Conservation (phyloP, 2,329 filamentous ascomycete species). For the Dothistroma pini region DNA sequence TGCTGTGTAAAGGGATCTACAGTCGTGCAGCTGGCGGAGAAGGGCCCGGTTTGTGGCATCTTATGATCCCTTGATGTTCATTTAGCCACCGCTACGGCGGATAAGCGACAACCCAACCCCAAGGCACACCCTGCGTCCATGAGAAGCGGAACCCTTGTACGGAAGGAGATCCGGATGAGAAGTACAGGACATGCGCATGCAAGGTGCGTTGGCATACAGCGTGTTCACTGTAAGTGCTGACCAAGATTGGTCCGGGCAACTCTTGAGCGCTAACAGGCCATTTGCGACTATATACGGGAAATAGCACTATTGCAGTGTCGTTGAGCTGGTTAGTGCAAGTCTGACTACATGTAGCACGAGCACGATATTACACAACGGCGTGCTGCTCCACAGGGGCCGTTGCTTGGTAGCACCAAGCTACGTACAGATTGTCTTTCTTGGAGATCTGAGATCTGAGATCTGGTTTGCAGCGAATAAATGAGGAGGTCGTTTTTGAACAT, state of each 20-base stretch:
- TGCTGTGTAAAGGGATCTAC: conserved; percentile 2
- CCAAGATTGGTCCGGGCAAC: background rate
- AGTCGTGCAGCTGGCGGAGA: conserved; percentile 1
- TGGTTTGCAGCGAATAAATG: background rate
- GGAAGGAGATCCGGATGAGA: background rate
- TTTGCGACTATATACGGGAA: background rate
- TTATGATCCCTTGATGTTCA: background rate
- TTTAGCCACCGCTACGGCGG: background rate
- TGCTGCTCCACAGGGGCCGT: background rate
- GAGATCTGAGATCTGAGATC: background rate
- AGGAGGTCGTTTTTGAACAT: background rate
- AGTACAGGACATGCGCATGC: too few species aligned
- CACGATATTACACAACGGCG: background rate
- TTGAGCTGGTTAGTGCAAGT: background rate
- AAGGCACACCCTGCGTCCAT: background rate
- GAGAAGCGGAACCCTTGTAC: background rate
- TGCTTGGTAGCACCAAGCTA: background rate
- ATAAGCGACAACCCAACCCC: background rate
- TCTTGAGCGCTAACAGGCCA: background rate
- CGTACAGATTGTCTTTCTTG: background rate
- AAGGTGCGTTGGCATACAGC: too few species aligned
- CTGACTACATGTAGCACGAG: background rate
- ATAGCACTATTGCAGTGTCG: background rate
- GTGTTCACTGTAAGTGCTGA: too few species aligned
- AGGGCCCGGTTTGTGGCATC: background rate